These are phyloP conservation scores for Dactylellina drechsleri DNA, from an alignment of 2,329 filamentous ascomycete species.

Conservation along the genomic window DNA sequence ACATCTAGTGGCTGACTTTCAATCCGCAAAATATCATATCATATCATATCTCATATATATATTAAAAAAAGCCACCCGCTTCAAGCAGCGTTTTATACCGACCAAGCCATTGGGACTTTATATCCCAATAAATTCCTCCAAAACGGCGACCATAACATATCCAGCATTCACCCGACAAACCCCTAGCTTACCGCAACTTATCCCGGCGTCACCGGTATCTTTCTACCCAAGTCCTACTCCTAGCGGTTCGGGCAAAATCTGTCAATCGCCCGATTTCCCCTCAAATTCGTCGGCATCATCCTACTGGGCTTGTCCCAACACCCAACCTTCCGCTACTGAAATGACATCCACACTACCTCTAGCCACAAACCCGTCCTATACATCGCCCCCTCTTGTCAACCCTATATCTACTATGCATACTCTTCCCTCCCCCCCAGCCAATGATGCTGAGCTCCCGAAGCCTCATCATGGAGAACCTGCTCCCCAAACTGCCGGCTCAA, in stretches of 20 bases:
- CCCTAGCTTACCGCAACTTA: slow-evolving; percentile 45
- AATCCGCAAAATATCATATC: too few relatives aligned
- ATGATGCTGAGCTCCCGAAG: slow-evolving; percentile 51
- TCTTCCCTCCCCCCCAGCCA: slow-evolving; percentile 47
- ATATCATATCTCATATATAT: not conserved
- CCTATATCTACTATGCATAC: slow-evolving; percentile 43
- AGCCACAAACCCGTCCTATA: slow-evolving; percentile 30
- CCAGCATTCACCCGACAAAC: slow-evolving; percentile 49
- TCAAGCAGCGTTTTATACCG: too few relatives aligned
- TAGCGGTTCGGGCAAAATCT: slow-evolving; percentile 40
- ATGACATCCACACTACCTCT: slow-evolving; percentile 49
- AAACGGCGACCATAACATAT: slow-evolving; percentile 53
- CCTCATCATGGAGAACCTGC: slow-evolving; percentile 4
- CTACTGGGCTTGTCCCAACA: slow-evolving; percentile 30
- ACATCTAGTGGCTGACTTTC: too few relatives aligned
- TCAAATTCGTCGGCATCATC: slow-evolving; percentile 21
- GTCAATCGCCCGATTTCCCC: slow-evolving; percentile 35
- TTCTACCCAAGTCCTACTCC: slow-evolving; percentile 52
- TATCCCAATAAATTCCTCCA: slow-evolving; percentile 51
- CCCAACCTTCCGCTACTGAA: slow-evolving; percentile 15
- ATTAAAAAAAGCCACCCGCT: not conserved
- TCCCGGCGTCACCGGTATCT: slow-evolving; percentile 51
- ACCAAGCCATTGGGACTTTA: slow-evolving; percentile 53
- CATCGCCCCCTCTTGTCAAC: slow-evolving; percentile 38
- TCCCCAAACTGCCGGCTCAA: slow-evolving; percentile 19